Evolutionary conservation across 2,329 filamentous ascomycete genomes (phyloP), one percentile per base, ranked within the genome.

Genomic region (Claviceps pusilla): DNA sequence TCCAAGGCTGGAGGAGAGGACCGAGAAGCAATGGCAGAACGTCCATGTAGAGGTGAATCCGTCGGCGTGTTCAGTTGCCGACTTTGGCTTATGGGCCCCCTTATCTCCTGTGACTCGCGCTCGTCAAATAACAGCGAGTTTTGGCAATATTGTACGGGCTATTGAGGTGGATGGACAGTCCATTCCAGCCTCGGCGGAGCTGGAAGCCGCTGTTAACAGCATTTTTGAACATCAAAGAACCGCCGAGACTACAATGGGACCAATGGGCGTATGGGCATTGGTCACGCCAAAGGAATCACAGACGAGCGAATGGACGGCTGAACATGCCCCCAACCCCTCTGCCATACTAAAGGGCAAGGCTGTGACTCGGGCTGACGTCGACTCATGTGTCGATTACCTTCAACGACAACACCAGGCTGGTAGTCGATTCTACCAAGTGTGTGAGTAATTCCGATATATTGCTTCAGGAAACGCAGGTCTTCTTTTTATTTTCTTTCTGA

Each of bases 71-170:
- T 60, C 60, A 4, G 54, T 62, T 12, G 55, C 61, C 9, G 59
- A 64, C 46, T 54, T 65, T 9, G 58, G 62, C 31, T 57, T 69
- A 12, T 68, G 65, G 59, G 63, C 71, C 0, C 74, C 84, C 0
- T 68, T 90, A 3, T 66, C 82, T 11, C 79, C 84, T 1, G 65
- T 90, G 41, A 87, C 84, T 0, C 65, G 69, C 6, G 76, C 83
- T 16, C 78, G 85, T 19, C 71, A 69, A 49, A 81, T 93, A 41
- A 69, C 76, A 1, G 76, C 79, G 42, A 81, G 82, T 41, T 80
- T 90, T 62, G 88, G 88, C 3, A 94, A 94, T 66, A 91, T 94
- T 54, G 73, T 93, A 28, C 79, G 84, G 37, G 77, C 79, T 46
- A 64, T 90, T 10, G 71, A 78, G 16, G 69, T 76, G 19, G 63